Conservation (phyloP, 2,329 filamentous ascomycete genomes). For the Cladobotryum mycophilum region DNA sequence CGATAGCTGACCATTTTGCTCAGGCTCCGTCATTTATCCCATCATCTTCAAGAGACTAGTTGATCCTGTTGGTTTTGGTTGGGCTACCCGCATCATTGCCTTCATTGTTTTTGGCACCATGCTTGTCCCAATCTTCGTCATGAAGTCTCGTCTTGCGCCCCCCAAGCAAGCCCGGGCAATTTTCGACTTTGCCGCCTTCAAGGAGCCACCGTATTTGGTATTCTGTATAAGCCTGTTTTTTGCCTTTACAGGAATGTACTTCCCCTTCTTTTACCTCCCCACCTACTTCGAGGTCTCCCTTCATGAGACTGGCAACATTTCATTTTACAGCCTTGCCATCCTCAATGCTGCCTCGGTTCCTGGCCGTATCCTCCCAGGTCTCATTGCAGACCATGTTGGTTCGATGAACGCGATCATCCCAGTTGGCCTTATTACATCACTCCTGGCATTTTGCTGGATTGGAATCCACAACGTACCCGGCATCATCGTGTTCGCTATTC, state of each 20-base stretch:
- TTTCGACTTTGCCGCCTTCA: constrained; percentile 39
- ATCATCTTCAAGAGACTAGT: constrained; percentile 29
- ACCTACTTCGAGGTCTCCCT: constrained; percentile 7
- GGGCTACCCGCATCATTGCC: constrained; percentile 25
- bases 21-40: constrained; percentile 25
- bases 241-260: constrained; percentile 31
- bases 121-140: constrained; percentile 30
- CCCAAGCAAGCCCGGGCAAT: constrained; percentile 31
- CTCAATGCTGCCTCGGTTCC: constrained; percentile 41
- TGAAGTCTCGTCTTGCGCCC: constrained; percentile 27
- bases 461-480: neutral
- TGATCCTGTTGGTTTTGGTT: constrained; percentile 25
- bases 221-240: constrained; percentile 29
- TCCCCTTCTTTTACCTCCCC: constrained; percentile 40
- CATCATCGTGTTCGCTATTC: neutral
- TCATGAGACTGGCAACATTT: neutral
- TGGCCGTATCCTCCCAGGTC: constrained; percentile 38
- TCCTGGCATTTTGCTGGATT: constrained; percentile 7
- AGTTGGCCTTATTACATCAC: neutral
- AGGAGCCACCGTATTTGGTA: constrained; percentile 31
- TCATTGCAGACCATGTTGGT: constrained; percentile 28
- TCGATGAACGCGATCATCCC: constrained; percentile 29
- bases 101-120: constrained; percentile 28
- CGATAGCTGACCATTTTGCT: too few species aligned
- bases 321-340: constrained; percentile 39